phyloP scores from a whole-genome alignment of 1,139 yeast species.

The Yamadazyma dendronema region DNA sequence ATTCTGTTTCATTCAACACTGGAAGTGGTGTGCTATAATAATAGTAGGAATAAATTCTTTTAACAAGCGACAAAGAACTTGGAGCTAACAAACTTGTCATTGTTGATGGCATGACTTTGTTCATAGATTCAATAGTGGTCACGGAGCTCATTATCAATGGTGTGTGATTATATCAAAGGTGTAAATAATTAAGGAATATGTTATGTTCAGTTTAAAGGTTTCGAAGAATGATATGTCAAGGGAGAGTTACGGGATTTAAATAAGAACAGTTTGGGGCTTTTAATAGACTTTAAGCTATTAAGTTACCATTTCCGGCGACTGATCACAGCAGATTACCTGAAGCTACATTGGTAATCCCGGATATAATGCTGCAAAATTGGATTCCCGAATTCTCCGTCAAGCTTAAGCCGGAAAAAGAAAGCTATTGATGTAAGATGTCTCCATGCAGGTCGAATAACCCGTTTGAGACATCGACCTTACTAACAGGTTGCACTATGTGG shows the following conservation, averaged over 20 bases:
- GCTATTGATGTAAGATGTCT: not conserved
- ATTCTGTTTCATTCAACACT: slow-evolving; percentile 25
- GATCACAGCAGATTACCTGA: not conserved
- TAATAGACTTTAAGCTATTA: not conserved
- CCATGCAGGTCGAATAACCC: not conserved
- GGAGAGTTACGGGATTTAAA: too few relatives aligned
- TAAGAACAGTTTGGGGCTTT: too few relatives aligned
- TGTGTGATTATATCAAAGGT: too few relatives aligned
- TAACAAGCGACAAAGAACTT: slow-evolving; percentile 8
- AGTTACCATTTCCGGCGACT: not conserved
- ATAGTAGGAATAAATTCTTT: slow-evolving; percentile 22
- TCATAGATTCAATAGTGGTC: too few relatives aligned
- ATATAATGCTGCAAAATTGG: not conserved
- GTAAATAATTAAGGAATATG: too few relatives aligned
- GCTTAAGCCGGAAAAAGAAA: not conserved
- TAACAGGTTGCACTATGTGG: not conserved
- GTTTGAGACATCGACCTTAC: not conserved
- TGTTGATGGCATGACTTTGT: not conserved
- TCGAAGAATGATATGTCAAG: too few relatives aligned
- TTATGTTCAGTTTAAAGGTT: too few relatives aligned
- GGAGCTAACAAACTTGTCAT: not conserved
- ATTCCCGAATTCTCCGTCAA: not conserved
- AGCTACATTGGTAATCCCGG: not conserved
- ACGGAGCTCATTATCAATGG: too few relatives aligned
- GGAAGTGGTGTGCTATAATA: slow-evolving; percentile 30